These are phyloP conservation scores for Trametes versicolor DNA, from an alignment of 1,284 basidiomycete genomes.

Conservation along the genomic window DNA sequence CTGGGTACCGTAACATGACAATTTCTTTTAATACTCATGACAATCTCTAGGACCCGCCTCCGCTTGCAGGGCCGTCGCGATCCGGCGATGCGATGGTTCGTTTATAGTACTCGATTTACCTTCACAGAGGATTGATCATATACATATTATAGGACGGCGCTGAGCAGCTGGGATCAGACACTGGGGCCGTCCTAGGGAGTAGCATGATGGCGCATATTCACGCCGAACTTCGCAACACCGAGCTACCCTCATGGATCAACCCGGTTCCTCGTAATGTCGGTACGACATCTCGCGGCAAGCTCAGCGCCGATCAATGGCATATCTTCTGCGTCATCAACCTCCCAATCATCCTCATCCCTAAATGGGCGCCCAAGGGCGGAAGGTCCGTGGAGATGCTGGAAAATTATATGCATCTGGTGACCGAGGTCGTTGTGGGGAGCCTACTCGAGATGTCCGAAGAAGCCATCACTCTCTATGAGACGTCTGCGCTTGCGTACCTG, in stretches of 20 bases:
- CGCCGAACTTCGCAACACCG: slow-evolving; percentile 35
- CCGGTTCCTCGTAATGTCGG: slow-evolving; percentile 42
- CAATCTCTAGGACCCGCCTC: too few species aligned
- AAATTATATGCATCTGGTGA: slow-evolving; percentile 47
- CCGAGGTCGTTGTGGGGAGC: slow-evolving; percentile 41
- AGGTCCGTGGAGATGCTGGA: slow-evolving; percentile 35
- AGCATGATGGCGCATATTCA: slow-evolving; percentile 2
- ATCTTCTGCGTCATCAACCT: slow-evolving; percentile 43
- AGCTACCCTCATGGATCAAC: slow-evolving; percentile 42
- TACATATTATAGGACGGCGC: too few species aligned
- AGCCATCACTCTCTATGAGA: slow-evolving; percentile 36
- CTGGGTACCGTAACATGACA: too few species aligned
- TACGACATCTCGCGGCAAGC: slow-evolving; percentile 37
- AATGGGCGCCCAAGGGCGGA: slow-evolving; percentile 37
- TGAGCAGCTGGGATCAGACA: too few species aligned
- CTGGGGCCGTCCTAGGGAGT: background rate
- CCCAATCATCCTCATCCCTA: slow-evolving; percentile 43
- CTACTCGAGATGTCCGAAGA: slow-evolving; percentile 37
- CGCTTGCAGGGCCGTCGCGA: too few species aligned
- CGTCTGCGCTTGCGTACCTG: slow-evolving; percentile 40
- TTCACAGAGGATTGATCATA: too few species aligned
- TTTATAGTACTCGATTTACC: too few species aligned
- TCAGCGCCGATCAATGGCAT: slow-evolving; percentile 47
- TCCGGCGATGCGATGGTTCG: too few species aligned
- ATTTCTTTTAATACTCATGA: too few species aligned